These are phyloP conservation scores for Myriosclerotinia scirpicola DNA, from an alignment of 2,329 filamentous ascomycete species.

Conservation along the genomic window DNA sequence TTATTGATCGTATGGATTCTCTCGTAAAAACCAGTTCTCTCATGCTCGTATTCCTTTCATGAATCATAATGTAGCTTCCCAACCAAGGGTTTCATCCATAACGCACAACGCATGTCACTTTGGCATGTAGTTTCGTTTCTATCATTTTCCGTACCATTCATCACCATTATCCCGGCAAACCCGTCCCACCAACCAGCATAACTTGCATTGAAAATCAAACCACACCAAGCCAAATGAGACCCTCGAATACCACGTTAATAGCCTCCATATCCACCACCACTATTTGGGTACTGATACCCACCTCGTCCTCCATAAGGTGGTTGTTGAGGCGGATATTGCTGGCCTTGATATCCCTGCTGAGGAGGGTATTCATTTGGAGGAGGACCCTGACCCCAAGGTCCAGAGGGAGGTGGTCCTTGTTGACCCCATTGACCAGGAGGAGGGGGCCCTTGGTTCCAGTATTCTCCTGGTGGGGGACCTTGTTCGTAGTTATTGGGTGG, in stretches of 20 bases:
- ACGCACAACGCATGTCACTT: neutral
- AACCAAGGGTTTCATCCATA: neutral
- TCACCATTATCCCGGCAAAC: neutral
- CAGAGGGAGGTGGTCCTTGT: constrained; percentile 15
- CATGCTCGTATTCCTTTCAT: neutral
- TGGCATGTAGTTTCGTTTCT: neutral
- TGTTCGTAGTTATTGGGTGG: constrained; percentile 29
- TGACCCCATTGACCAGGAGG: constrained; percentile 10
- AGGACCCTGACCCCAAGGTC: constrained; percentile 17
- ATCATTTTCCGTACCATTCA: neutral
- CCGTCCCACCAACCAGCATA: neutral
- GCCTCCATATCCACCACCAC: constrained; percentile 17
- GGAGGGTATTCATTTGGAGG: constrained; percentile 18
- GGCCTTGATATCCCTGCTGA: constrained; percentile 9
- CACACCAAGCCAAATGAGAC: neutral
- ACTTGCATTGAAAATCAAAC: neutral
- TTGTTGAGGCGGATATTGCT: constrained; percentile 29
- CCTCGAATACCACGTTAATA: neutral
- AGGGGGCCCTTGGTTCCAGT: constrained; percentile 25
- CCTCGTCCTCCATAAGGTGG: constrained; percentile 27
- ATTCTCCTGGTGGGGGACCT: constrained; percentile 7
- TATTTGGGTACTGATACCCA: constrained; percentile 14
- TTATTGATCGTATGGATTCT: neutral
- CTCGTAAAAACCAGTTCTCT: neutral
- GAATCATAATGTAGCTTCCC: neutral